Conservation (phyloP, 306 rosid genomes). For the Castanospermum australe region DNA sequence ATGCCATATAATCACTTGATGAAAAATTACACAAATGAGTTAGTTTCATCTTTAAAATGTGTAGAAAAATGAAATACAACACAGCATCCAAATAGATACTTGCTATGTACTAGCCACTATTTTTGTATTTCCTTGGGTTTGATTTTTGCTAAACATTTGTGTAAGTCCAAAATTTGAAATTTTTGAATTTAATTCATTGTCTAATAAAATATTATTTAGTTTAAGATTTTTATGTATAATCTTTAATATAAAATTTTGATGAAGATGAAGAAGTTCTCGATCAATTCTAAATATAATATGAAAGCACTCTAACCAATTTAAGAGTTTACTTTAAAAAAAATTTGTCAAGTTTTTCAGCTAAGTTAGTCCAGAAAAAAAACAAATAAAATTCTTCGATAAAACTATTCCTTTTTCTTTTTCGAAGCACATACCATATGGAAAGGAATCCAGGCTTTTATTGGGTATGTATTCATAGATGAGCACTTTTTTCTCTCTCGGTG, state of each 20-base stretch:
- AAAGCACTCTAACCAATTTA: not conserved
- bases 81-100: not conserved
- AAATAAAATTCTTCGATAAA: not conserved
- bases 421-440: constrained; percentile 23
- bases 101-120: not conserved
- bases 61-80: not conserved
- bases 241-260: constrained; percentile 4
- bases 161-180: constrained; percentile 17
- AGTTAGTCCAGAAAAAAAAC: not conserved
- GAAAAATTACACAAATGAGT: not conserved
- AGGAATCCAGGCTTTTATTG: constrained; percentile 22
- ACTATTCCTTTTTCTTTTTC: not conserved
- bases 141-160: not conserved
- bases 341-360: not conserved
- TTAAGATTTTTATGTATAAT: constrained; percentile 25
- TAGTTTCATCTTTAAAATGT: not conserved
- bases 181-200: not conserved
- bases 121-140: not conserved
- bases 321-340: not conserved
- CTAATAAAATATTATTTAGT: not conserved
- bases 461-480: constrained; percentile 16
- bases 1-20: constrained; percentile 4
- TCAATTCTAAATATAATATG: constrained; percentile 11
- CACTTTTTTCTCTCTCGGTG: constrained; percentile 20
- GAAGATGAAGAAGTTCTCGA: constrained; percentile 8